Conservation (phyloP, 2,329 filamentous ascomycete species). For the Fusarium sp. region DNA sequence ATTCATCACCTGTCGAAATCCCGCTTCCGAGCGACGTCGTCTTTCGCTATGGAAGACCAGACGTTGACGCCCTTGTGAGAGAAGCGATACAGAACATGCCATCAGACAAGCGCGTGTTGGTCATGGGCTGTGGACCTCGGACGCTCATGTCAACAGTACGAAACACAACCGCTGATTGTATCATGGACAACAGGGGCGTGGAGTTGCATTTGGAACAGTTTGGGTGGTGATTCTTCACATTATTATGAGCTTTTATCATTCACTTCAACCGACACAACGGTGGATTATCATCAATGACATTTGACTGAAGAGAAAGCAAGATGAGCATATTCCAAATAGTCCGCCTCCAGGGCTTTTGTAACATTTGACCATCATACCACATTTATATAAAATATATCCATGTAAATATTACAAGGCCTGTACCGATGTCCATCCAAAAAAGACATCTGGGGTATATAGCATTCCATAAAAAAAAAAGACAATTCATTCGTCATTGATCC, state of each 20-base stretch:
- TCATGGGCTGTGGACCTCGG: conserved; percentile 59
- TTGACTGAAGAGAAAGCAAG: background rate
- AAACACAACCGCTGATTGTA: conserved; percentile 52
- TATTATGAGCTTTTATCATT: background rate
- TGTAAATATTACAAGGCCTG: conserved; percentile 25
- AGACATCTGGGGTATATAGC: conserved; percentile 38
- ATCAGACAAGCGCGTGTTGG: conserved; percentile 48
- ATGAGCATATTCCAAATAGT: background rate
- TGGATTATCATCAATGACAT: conserved; percentile 1
- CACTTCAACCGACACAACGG: background rate
- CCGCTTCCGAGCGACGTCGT: conserved; percentile 25
- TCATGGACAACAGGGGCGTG: conserved; percentile 53
- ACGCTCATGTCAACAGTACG: conserved; percentile 54
- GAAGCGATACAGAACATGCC: conserved; percentile 43
- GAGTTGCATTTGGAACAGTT: conserved; percentile 61
- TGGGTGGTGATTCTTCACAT: conserved; percentile 48
- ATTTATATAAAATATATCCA: conserved; percentile 16
- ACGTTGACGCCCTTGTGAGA: conserved; percentile 50
- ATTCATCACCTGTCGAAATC: conserved; percentile 1
- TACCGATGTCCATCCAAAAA: conserved; percentile 35
- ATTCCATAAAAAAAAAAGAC: conserved; percentile 20
- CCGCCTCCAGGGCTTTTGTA: conserved; percentile 26
- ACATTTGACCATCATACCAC: conserved; percentile 17
- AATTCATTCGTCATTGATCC: conserved; percentile 31
- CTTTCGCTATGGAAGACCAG: conserved; percentile 49